Evolutionary conservation across 306 rosid species (phyloP), one percentile per base, ranked within the genome.

Genomic region (Geum urbanum): DNA sequence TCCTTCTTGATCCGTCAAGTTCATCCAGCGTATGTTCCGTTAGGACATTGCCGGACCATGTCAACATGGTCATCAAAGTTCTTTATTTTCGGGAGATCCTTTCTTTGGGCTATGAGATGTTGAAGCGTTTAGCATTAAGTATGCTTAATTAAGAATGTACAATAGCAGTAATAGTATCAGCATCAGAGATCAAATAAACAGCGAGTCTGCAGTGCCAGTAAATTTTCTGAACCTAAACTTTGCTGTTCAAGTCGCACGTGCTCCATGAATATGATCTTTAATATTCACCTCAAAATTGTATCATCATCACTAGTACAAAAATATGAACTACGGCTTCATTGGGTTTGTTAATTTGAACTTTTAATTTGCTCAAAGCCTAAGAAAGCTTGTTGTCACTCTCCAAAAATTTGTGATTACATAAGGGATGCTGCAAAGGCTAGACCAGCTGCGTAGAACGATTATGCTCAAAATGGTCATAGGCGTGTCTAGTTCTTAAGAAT

Each of bases 401-500:
- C 22, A 68, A 53, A 68, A 68, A 18, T 69, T 52, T 19, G 63
- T 11, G 13, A 39, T 4, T 39, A 69, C 40, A 50, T 40, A 12
- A 53, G 62, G 18, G 53, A 53, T 40, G 63, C 63, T 57, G 22
- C 10, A 14, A 6, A 39, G 35, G 22, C 74, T 48, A 82, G 71
- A 63, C 71, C 60, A 81, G 39, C 76, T 80, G 89, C 15, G 87
- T 62, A 2, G 89, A 77, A 57, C 99, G 88, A 66, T 78, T 83
- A 52, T 56, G 78, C 71, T 94, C 99, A 20, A 91, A 91, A 78
- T 32, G 76, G 43, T 91, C 88, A 78, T 94, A 94, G 0, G 96
- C 97, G 32, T 86, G 87, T 72, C 81, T 86, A 13, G 99, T 94
- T 87, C 99, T 91, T 8, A 91, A 73, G 80, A 89, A 91, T 55